These are phyloP conservation scores for Cyberlindnera veronae DNA, from an alignment of 805 yeast species.

Conservation along the genomic window DNA sequence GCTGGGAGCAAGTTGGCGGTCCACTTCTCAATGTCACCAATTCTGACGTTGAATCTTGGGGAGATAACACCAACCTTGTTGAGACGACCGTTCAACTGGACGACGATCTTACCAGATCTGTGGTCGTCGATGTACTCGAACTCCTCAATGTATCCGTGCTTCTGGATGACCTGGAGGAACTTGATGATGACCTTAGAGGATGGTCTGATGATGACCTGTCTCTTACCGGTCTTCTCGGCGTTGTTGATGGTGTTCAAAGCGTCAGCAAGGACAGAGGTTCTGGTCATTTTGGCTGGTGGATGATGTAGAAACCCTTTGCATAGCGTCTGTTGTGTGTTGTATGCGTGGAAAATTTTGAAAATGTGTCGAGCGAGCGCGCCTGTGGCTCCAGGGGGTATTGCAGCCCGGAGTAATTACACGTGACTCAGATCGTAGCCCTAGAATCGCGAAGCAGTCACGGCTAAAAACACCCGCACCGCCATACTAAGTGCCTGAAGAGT, in stretches of 20 bases:
- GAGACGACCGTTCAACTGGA: conserved; percentile 95
- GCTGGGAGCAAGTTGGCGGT: conserved; percentile 98
- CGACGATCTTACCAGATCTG: conserved; percentile 97
- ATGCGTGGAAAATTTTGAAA: conserved; percentile 21
- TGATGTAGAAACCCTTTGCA: background rate
- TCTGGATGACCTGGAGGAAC: conserved; percentile 95
- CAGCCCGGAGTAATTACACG: conserved; percentile 11
- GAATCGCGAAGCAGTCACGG: conserved; percentile 2
- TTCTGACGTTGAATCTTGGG: conserved; percentile 97
- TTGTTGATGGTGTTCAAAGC: conserved; percentile 97
- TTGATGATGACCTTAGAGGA: conserved; percentile 97
- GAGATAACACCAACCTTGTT: conserved; percentile 99
- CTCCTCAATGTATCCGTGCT: conserved; percentile 98
- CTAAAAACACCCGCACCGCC: conserved; percentile 6
- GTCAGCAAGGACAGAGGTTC: conserved; percentile 98
- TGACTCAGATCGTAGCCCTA: conserved; percentile 6
- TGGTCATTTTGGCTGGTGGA: conserved; percentile 64
- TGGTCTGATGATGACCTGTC: conserved; percentile 98
- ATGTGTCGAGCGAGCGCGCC: conserved; percentile 7
- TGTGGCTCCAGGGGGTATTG: background rate
- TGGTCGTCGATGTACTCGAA: conserved; percentile 98
- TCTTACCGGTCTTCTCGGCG: conserved; percentile 99
- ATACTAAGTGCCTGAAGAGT: background rate
- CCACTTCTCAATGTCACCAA: conserved; percentile 96
- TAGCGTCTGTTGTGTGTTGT: background rate